Evolutionary conservation across 2,329 filamentous ascomycete species (phyloP).

Genomic region (Rachicladosporium sp.): DNA sequence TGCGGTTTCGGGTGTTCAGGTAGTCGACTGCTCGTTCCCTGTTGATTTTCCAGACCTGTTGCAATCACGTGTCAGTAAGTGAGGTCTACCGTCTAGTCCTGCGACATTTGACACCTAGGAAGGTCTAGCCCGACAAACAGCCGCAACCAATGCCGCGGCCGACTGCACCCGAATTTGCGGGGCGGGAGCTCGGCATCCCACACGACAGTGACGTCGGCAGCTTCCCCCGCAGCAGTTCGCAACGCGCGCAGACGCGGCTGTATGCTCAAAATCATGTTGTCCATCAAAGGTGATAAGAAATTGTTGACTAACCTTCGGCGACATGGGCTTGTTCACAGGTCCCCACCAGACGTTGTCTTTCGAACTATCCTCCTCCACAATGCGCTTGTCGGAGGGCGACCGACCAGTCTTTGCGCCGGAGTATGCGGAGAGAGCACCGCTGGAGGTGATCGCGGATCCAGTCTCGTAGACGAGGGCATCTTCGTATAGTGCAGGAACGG

Average conservation of each 20-base stretch:
- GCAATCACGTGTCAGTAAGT: too few relatives aligned
- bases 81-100: too few relatives aligned
- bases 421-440: slow-evolving; percentile 90
- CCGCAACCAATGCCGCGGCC: background rate
- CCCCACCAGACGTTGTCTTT: slow-evolving; percentile 97
- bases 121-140: too few relatives aligned
- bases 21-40: slow-evolving; percentile 97
- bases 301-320: slow-evolving; percentile 64
- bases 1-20: slow-evolving; percentile 95
- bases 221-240: slow-evolving; percentile 3
- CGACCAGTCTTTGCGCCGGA: slow-evolving; percentile 96
- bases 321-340: slow-evolving; percentile 98
- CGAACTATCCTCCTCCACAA: slow-evolving; percentile 82
- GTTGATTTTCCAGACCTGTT: slow-evolving; percentile 97
- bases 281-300: background rate
- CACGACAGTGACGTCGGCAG: slow-evolving; percentile 6
- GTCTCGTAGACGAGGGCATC: slow-evolving; percentile 98
- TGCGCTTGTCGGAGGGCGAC: slow-evolving; percentile 92
- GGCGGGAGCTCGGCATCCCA: slow-evolving; percentile 1
- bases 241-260: background rate
- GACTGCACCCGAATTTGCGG: slow-evolving; percentile 1
- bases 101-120: too few relatives aligned
- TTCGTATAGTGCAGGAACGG: slow-evolving; percentile 92
- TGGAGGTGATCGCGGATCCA: slow-evolving; percentile 91
- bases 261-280: too few relatives aligned